Conservation (phyloP, 129 eudicot species). For the Escallonia herrerae region DNA sequence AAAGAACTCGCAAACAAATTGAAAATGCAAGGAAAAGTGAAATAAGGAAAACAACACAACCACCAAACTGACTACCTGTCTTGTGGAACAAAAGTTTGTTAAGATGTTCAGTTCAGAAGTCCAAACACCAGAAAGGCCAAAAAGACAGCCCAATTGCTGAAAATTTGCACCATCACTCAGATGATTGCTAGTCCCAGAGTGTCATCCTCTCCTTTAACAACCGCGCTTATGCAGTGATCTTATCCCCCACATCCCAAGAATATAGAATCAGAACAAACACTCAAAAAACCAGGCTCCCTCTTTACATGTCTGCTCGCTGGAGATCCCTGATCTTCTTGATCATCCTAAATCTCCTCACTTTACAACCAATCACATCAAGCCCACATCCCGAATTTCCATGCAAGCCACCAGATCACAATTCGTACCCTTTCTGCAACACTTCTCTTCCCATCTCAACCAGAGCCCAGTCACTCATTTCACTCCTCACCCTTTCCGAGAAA, state of each 20-base stretch:
- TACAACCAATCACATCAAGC: background rate
- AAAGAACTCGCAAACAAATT: too few relatives aligned
- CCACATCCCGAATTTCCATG: constrained; percentile 39
- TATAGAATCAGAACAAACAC: background rate
- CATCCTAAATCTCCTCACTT: constrained; percentile 6
- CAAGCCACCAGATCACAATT: constrained; percentile 43
- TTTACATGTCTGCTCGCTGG: constrained; percentile 4
- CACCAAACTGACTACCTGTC: too few relatives aligned
- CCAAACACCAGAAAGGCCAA: background rate
- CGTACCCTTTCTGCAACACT: constrained; percentile 72
- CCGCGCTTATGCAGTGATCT: background rate
- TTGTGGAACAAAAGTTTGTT: too few relatives aligned
- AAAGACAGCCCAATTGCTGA: background rate
- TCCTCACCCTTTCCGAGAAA: constrained; percentile 65
- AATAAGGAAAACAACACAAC: too few relatives aligned
- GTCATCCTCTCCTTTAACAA: too few relatives aligned
- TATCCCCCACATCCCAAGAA: background rate
- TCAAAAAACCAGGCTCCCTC: background rate
- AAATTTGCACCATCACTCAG: background rate
- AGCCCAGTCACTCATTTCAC: constrained; percentile 62
- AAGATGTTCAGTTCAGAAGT: background rate
- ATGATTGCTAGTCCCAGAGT: background rate
- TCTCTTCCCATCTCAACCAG: constrained; percentile 35
- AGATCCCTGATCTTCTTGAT: constrained; percentile 7
- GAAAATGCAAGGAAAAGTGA: too few relatives aligned